Evolutionary conservation across 1,284 basidiomycete genomes (phyloP).

Genomic region (Leccinum subrobustum): DNA sequence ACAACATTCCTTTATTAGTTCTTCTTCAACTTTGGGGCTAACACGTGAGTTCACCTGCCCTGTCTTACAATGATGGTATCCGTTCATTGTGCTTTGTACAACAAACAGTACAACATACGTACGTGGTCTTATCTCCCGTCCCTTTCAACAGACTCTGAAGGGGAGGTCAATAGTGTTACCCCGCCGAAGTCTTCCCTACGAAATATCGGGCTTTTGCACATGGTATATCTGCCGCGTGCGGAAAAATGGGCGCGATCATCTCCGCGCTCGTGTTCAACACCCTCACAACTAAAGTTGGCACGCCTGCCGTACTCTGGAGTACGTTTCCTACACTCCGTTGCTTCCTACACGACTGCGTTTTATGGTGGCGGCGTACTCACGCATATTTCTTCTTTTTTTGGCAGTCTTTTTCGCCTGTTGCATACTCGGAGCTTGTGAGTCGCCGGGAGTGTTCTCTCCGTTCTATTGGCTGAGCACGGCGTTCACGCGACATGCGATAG

Average conservation of each 20-base stretch:
- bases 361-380: slow-evolving; percentile 5
- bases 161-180: slow-evolving; percentile 50
- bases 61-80: background rate
- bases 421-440: slow-evolving; percentile 49
- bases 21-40: slow-evolving; percentile 87
- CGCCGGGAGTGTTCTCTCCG: background rate
- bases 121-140: slow-evolving; percentile 19
- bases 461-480: slow-evolving; percentile 1
- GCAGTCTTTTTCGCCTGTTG: slow-evolving; percentile 62
- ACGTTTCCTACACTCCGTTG: slow-evolving; percentile 29
- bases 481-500: slow-evolving; percentile 22
- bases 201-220: slow-evolving; percentile 79
- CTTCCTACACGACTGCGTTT: slow-evolving; percentile 3
- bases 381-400: background rate
- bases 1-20: slow-evolving; percentile 42
- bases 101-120: slow-evolving; percentile 53
- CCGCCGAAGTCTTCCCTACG: slow-evolving; percentile 90
- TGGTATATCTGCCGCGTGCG: slow-evolving; percentile 70
- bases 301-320: slow-evolving; percentile 64
- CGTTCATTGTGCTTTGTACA: slow-evolving; percentile 4
- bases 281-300: slow-evolving; percentile 63
- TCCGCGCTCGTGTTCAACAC: slow-evolving; percentile 79
- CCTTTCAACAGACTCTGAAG: background rate
- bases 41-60: slow-evolving; percentile 49
- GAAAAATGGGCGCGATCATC: slow-evolving; percentile 69